These are phyloP conservation scores for Aspergillus ostianus DNA, from an alignment of 495 filamentous ascomycete species.

Conservation along the genomic window DNA sequence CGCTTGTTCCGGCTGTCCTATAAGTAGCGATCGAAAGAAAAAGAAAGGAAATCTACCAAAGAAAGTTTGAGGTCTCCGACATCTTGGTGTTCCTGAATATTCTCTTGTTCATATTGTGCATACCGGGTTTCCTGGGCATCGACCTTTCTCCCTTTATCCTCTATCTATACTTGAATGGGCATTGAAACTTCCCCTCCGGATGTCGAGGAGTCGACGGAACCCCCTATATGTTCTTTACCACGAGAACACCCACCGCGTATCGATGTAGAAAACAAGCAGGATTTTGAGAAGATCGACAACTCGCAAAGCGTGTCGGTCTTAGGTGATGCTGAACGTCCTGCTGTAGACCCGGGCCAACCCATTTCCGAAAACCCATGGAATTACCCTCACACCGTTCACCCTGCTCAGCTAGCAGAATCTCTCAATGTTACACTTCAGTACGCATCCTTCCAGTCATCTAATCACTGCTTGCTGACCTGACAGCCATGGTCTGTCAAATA, in stretches of 20 bases:
- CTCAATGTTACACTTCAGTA: slow-evolving; percentile 34
- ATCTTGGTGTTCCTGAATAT: background rate
- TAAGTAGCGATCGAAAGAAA: slow-evolving; percentile 6
- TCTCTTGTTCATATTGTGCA: background rate
- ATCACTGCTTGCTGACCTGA: background rate
- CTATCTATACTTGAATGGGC: slow-evolving; percentile 41
- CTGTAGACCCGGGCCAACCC: background rate
- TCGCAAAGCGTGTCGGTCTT: slow-evolving; percentile 2
- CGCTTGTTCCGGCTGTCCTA: slow-evolving; percentile 6
- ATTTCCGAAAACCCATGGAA: background rate
- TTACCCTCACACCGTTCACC: slow-evolving; percentile 31
- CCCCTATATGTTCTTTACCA: slow-evolving; percentile 42
- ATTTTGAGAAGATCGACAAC: slow-evolving; percentile 6
- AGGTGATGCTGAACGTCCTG: slow-evolving; percentile 5
- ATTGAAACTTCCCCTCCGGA: slow-evolving; percentile 35
- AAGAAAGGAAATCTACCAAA: background rate
- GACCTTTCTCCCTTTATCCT: slow-evolving; percentile 8
- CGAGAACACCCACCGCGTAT: slow-evolving; percentile 19
- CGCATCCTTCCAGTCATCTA: slow-evolving; percentile 1
- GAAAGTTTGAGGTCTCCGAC: background rate
- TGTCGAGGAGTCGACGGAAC: slow-evolving; percentile 47
- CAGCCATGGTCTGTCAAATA: slow-evolving; percentile 54
- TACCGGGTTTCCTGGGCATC: background rate
- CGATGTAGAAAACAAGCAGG: slow-evolving; percentile 19
- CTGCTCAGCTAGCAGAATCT: slow-evolving; percentile 23